A percentile compares a stretch with the other conserved stretches of the same genome.
Conservation (phyloP, 192 early-diverging fungal genomes). For the Coemansia sp. region DNA sequence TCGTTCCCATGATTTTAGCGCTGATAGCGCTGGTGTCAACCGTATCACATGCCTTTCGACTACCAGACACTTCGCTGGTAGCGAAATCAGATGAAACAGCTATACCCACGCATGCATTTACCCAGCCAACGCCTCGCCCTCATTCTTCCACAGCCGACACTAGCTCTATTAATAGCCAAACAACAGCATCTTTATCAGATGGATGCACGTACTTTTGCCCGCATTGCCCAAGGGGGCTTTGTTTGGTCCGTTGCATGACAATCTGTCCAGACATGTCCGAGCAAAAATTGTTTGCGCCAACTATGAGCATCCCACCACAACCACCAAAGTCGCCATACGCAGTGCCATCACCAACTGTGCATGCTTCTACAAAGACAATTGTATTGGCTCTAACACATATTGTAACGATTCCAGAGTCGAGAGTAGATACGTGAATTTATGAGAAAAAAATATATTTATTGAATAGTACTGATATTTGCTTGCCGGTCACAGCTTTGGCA, state of each 20-base stretch:
- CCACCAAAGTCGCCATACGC: neutral
- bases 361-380: neutral
- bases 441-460: neutral
- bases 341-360: neutral
- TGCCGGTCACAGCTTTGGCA: neutral
- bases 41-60: neutral
- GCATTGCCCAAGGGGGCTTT: constrained; percentile 37
- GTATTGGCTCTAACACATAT: neutral
- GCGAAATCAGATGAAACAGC: neutral
- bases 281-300: neutral
- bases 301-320: neutral
- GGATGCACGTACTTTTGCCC: constrained; percentile 50
- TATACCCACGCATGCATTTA: neutral
- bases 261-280: constrained; percentile 27
- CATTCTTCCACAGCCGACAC: neutral
- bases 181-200: neutral
- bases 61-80: neutral
- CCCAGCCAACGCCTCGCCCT: neutral
- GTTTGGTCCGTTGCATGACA: constrained; percentile 46
- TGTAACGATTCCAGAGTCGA: neutral
- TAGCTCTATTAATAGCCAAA: neutral
- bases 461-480: neutral
- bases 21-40: neutral
- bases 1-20: neutral
- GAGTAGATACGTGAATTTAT: neutral